Evolutionary conservation across 306 rosid species (phyloP), one percentile per base, ranked within the genome.

Genomic region (Citrullus mucosospermus): DNA sequence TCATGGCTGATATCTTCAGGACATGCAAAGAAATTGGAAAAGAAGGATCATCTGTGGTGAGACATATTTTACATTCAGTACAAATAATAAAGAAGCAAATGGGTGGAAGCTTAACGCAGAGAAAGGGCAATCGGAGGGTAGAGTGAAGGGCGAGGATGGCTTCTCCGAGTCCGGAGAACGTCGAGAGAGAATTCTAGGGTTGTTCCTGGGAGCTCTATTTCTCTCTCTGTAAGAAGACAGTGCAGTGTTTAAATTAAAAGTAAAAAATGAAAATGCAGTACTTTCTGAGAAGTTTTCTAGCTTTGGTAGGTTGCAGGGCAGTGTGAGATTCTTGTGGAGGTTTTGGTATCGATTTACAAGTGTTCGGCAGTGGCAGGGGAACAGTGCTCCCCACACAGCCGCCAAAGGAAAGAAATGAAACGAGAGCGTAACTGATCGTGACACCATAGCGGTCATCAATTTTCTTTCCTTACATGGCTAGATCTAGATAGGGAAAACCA

Each of bases 131-230:
- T 70, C 58, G 2, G 77, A 73, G 60, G 61, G 78, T 32, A 53
- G 30, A 54, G 11, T 56, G 63, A 34, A 53, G 34, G 48, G 4
- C 36, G 75, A 17, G 60, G 4, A 17, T 53, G 46, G 22, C 18
- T 74, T 74, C 78, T 51, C 63, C 78, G 32, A 71, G 0, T 25
- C 58, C 41, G 58, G 77, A 71, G 41, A 48, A 71, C 60, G 60
- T 38, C 25, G 78, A 74, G 78, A 73, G 62, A 74, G 78, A 74
- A 74, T 28, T 74, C 59, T 74, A 74, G 78, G 78, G 78, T 34
- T 74, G 78, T 53, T 53, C 32, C 77, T 50, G 77, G 28, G 12
- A 50, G 77, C 60, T 72, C 58, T 17, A 32, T 53, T 16, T 74
- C 78, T 74, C 62, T 73, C 77, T 73, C 78, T 73, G 25, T 4